These are phyloP conservation scores for Cytidiella melzeri DNA, from an alignment of 768 basidiomycete species.

Conservation along the genomic window DNA sequence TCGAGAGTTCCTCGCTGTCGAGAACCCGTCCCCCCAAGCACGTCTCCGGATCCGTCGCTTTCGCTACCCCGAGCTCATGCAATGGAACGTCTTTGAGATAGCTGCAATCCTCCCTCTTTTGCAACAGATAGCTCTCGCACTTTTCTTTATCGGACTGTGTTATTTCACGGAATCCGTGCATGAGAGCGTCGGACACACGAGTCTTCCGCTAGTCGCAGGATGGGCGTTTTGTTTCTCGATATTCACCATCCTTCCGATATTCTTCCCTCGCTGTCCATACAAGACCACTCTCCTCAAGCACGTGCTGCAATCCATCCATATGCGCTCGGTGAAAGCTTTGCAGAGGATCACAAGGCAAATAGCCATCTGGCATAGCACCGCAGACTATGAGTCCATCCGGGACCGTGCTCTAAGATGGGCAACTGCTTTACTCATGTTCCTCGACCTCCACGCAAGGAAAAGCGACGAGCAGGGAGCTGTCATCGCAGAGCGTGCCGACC, in stretches of 20 bases:
- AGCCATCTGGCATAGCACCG: background rate
- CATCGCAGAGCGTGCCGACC: background rate
- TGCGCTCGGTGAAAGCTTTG: background rate
- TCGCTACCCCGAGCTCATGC: background rate
- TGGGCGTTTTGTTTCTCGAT: conserved; percentile 1
- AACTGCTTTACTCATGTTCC: background rate
- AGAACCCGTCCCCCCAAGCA: background rate
- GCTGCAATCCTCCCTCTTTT: background rate
- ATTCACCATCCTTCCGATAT: background rate
- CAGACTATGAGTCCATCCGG: background rate
- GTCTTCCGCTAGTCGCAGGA: background rate
- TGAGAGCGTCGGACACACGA: background rate
- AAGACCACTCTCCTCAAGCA: conserved; percentile 4
- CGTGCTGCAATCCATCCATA: background rate
- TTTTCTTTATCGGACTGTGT: conserved; percentile 5
- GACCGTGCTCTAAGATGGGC: background rate
- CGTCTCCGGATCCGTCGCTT: background rate
- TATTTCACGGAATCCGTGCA: conserved; percentile 3
- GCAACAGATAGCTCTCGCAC: conserved; percentile 1
- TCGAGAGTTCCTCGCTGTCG: conserved; percentile 3
- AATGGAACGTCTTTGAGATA: conserved; percentile 7
- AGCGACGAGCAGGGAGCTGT: background rate
- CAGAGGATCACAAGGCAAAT: background rate
- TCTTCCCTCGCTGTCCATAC: conserved; percentile 9
- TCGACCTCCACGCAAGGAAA: background rate